Conservation (phyloP, 208 protist genomes). For the Sergeia podlipaevii region DNA sequence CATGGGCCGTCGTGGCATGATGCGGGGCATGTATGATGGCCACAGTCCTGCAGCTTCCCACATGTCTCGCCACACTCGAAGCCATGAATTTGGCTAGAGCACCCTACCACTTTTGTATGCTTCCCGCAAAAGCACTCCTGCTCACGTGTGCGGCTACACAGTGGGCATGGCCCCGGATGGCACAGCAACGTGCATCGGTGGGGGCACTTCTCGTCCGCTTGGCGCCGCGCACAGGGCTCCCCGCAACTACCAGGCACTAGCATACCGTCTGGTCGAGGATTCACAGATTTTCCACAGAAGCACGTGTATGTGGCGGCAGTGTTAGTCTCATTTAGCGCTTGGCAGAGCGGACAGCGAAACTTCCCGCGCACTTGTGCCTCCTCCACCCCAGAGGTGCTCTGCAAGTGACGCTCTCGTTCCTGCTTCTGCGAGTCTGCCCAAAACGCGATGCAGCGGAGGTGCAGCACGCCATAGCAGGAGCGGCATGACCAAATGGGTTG, state of each 20-base stretch:
- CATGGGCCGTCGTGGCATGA: constrained; percentile 89
- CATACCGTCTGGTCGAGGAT: constrained; percentile 49
- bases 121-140: constrained; percentile 85
- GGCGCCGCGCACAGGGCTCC: constrained; percentile 50
- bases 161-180: constrained; percentile 77
- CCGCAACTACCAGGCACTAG: constrained; percentile 82
- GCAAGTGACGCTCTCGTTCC: constrained; percentile 36
- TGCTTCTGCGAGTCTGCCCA: constrained; percentile 52
- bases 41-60: constrained; percentile 68
- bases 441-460: constrained; percentile 57
- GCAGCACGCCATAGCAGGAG: constrained; percentile 69
- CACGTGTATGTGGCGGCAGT: constrained; percentile 41
- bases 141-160: constrained; percentile 48
- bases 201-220: constrained; percentile 44
- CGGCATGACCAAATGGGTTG: constrained; percentile 59
- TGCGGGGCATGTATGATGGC: constrained; percentile 68
- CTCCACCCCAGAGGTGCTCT: constrained; percentile 9
- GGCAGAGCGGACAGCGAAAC: constrained; percentile 78
- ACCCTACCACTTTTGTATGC: constrained; percentile 51
- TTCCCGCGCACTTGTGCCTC: constrained; percentile 14
- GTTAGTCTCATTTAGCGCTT: constrained; percentile 17
- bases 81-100: constrained; percentile 60
- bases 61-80: constrained; percentile 80
- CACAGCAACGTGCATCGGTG: constrained; percentile 78
- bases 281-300: constrained; percentile 70